These are phyloP conservation scores for Zygnema circumcarinatum DNA, from an alignment of 139 green algal species.

Conservation along the genomic window DNA sequence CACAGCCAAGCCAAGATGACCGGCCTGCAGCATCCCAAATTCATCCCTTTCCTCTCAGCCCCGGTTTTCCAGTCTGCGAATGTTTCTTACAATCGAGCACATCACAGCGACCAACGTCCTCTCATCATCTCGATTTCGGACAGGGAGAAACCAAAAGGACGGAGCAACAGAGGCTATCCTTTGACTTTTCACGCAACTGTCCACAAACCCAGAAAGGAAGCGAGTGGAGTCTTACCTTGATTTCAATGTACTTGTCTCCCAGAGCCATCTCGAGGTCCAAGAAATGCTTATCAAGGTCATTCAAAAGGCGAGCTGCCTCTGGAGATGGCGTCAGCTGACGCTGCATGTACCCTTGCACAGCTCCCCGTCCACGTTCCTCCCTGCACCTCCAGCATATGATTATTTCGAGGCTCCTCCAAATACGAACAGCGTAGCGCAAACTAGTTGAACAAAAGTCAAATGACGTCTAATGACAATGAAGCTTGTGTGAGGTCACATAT, in stretches of 20 bases:
- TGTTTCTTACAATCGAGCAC: too few relatives aligned
- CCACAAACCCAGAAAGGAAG: background rate
- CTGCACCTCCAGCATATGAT: background rate
- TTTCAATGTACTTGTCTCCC: constrained; percentile 44
- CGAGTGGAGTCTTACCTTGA: constrained; percentile 17
- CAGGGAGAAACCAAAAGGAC: too few relatives aligned
- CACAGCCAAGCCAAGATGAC: constrained; percentile 30
- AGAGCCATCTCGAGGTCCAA: constrained; percentile 26
- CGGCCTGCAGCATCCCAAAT: constrained; percentile 22
- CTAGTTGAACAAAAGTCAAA: too few relatives aligned
- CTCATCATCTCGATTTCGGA: too few relatives aligned
- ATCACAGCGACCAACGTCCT: too few relatives aligned
- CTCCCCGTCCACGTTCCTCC: background rate
- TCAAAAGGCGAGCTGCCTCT: constrained; percentile 13
- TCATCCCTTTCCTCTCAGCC: too few relatives aligned
- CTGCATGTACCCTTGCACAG: background rate
- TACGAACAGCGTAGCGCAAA: background rate
- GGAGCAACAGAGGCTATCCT: too few relatives aligned
- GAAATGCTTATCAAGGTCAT: constrained; percentile 28
- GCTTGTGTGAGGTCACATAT: too few relatives aligned
- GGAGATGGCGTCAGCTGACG: background rate
- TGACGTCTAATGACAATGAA: too few relatives aligned
- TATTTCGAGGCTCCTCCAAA: background rate
- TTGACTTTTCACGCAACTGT: too few relatives aligned
- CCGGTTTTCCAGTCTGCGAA: too few relatives aligned